These are phyloP conservation scores for Pseudonitzschia multiseries DNA, from an alignment of 108 stramenopile genomes.

Conservation along the genomic window DNA sequence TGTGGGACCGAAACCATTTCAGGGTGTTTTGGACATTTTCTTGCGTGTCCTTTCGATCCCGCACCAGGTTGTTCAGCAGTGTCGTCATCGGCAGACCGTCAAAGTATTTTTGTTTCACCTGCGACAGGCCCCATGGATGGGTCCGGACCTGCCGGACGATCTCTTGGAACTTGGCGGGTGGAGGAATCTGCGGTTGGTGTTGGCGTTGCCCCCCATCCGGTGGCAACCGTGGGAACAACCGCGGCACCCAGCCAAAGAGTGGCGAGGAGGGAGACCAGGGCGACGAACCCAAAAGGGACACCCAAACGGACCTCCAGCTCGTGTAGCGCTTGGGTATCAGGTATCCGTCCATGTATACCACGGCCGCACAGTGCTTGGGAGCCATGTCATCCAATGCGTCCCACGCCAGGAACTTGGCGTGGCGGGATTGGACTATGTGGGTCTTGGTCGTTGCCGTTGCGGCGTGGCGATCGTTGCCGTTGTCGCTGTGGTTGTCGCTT, in stretches of 20 bases:
- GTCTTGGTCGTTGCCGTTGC: background rate
- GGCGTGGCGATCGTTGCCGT: background rate
- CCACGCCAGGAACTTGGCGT: slow-evolving; percentile 17
- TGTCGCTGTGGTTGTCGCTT: background rate
- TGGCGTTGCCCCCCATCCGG: background rate
- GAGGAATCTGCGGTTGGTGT: background rate
- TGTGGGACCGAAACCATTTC: slow-evolving; percentile 1
- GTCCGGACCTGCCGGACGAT: slow-evolving; percentile 3
- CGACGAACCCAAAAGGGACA: background rate
- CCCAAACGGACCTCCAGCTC: background rate
- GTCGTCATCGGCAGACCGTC: slow-evolving; percentile 11
- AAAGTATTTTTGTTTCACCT: slow-evolving; percentile 18
- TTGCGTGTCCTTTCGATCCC: slow-evolving; percentile 14
- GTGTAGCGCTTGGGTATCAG: background rate
- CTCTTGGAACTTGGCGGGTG: slow-evolving; percentile 3
- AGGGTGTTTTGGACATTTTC: slow-evolving; percentile 5
- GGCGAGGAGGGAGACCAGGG: slow-evolving; percentile 7
- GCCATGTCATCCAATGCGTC: background rate
- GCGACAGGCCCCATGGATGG: slow-evolving; percentile 16
- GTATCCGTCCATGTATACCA: slow-evolving; percentile 22
- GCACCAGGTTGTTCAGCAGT: background rate
- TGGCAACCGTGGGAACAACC: no score
- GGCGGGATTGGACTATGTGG: background rate
- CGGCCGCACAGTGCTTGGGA: slow-evolving; percentile 11
- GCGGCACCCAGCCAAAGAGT: background rate